These are phyloP conservation scores for Sclerotinia trifoliorum DNA, from an alignment of 2,329 filamentous ascomycete species.

Conservation along the genomic window DNA sequence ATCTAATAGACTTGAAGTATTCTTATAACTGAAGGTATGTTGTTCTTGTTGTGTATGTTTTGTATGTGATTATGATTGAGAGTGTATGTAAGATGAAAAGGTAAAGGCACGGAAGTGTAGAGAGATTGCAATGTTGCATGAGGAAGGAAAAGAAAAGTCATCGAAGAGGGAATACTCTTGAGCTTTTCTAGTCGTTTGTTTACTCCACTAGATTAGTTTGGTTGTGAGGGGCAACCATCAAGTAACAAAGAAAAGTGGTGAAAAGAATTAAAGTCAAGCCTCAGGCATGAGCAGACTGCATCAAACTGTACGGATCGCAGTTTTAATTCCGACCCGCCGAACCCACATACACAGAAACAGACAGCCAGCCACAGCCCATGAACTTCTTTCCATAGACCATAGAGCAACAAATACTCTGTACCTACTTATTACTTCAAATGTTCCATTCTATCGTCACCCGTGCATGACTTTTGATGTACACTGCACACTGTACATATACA, in stretches of 20 bases:
- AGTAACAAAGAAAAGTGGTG: not conserved
- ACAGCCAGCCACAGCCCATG: not conserved
- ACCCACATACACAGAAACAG: not conserved
- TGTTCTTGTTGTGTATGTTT: conserved; percentile 29
- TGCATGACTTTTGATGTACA: conserved; percentile 7
- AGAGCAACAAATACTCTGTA: too few species aligned
- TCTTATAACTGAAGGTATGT: conserved; percentile 31
- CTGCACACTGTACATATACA: too few species aligned
- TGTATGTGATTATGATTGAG: conserved; percentile 25
- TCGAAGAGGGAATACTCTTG: conserved; percentile 3
- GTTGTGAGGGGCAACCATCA: conserved; percentile 21
- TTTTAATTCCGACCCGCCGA: conserved; percentile 15
- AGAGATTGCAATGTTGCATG: conserved; percentile 35
- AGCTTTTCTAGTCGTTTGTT: conserved; percentile 23
- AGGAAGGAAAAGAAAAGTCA: conserved; percentile 31
- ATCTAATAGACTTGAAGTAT: conserved; percentile 46
- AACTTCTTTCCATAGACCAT: not conserved
- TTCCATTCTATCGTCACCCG: conserved; percentile 7
- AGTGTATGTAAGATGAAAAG: conserved; percentile 38
- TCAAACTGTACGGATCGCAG: too few species aligned
- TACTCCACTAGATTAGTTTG: conserved; percentile 21
- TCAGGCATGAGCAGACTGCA: not conserved
- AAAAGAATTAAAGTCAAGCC: not conserved
- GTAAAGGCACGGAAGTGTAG: conserved; percentile 37
- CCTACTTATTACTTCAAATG: not conserved